phyloP scores from a whole-genome alignment of 768 basidiomycete genomes.

The Amanita jacksonii region DNA sequence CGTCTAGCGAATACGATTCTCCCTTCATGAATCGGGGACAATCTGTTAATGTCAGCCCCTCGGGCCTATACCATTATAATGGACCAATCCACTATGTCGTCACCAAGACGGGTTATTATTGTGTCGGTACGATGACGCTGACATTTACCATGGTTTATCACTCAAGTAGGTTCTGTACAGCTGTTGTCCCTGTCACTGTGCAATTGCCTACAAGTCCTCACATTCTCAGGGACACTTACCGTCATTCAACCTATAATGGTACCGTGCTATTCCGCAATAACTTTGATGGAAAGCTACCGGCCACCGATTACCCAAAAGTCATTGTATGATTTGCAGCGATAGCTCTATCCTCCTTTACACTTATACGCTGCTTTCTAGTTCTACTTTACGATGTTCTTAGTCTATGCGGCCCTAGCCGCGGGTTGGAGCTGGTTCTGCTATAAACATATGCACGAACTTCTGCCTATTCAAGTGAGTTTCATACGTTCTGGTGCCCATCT shows the following conservation, averaged over 20 bases:
- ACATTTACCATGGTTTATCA: background rate
- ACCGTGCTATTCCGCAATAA: constrained; percentile 78
- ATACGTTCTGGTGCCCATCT: background rate
- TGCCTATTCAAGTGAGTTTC: constrained; percentile 71
- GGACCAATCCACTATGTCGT: constrained; percentile 79
- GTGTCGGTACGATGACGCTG: constrained; percentile 59
- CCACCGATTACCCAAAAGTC: constrained; percentile 96
- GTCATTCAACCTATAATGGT: constrained; percentile 74
- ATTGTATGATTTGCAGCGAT: constrained; percentile 50
- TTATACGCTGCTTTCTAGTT: constrained; percentile 42
- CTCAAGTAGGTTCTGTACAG: constrained; percentile 27
- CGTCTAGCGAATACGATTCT: constrained; percentile 35
- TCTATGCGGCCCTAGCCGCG: constrained; percentile 60
- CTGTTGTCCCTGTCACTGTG: constrained; percentile 85
- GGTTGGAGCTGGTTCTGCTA: constrained; percentile 84
- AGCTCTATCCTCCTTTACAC: constrained; percentile 3
- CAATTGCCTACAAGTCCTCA: constrained; percentile 30
- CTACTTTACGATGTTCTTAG: constrained; percentile 74
- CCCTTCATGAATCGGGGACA: constrained; percentile 23
- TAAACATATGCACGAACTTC: constrained; percentile 67
- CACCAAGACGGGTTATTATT: constrained; percentile 88
- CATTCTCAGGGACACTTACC: constrained; percentile 41
- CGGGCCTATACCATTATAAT: constrained; percentile 43
- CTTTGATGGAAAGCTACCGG: constrained; percentile 83
- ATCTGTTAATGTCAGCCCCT: constrained; percentile 33